phyloP scores from a whole-genome alignment of 2,329 filamentous ascomycete genomes.

The Sclerotinia sclerotiorum region DNA sequence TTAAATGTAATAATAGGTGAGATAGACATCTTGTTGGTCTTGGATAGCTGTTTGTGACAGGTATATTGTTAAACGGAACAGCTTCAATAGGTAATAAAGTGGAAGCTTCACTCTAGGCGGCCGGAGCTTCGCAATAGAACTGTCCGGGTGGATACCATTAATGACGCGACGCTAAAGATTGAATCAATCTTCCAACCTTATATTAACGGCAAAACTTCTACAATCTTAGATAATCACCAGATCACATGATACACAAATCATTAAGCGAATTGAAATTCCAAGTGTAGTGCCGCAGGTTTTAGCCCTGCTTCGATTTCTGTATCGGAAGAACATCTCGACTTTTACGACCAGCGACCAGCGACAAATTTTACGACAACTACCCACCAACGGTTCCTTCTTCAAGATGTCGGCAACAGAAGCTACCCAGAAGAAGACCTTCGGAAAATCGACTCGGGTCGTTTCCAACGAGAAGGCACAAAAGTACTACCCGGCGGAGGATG shows the following conservation, averaged over 20 bases:
- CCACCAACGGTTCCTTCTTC: constrained; percentile 40
- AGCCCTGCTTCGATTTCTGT: constrained; percentile 20
- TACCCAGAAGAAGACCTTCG: constrained; percentile 80
- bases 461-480: constrained; percentile 94
- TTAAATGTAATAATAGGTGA: constrained; percentile 92
- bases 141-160: constrained; percentile 14
- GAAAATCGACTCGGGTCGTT: constrained; percentile 91
- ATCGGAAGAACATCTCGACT: constrained; percentile 24
- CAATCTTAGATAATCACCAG: neutral
- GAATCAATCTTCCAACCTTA: neutral
- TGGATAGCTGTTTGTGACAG: constrained; percentile 14
- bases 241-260: constrained; percentile 25
- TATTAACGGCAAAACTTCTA: neutral
- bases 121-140: constrained; percentile 24
- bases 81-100: constrained; percentile 15
- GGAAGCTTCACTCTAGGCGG: constrained; percentile 22
- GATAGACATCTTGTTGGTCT: constrained; percentile 66
- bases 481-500: constrained; percentile 98
- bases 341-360: constrained; percentile 24
- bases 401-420: constrained; percentile 61
- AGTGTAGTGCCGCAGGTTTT: constrained; percentile 22
- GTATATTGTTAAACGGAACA: constrained; percentile 10
- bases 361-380: constrained; percentile 32
- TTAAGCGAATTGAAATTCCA: constrained; percentile 24
- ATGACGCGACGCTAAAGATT: constrained; percentile 18